Conservation (phyloP, 257 asterid genomes). For the Petrea volubilis region DNA sequence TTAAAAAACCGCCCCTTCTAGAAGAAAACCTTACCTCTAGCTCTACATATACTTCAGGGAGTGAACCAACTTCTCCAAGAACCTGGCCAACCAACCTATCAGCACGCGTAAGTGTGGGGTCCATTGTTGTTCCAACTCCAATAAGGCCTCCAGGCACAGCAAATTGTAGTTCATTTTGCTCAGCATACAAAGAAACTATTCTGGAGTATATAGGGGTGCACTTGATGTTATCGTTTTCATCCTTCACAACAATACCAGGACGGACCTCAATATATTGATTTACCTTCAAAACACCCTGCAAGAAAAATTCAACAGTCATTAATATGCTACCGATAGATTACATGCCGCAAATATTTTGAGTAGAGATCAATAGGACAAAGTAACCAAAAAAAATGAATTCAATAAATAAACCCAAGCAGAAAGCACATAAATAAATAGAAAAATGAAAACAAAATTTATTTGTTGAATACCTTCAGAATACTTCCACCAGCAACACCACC, state of each 20-base stretch:
- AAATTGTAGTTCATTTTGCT: conserved; percentile 90
- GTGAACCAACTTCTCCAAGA: conserved; percentile 97
- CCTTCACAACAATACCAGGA: conserved; percentile 97
- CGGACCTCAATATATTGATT: conserved; percentile 92
- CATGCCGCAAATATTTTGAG: too few species aligned
- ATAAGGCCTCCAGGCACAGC: conserved; percentile 99
- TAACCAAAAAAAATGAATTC: background rate
- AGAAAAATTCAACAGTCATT: conserved; percentile 6
- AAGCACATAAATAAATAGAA: background rate
- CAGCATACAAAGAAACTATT: conserved; percentile 87
- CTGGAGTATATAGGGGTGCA: conserved; percentile 96
- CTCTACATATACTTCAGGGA: conserved; percentile 87
- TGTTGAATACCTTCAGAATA: conserved; percentile 88
- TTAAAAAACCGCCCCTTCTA: too few species aligned
- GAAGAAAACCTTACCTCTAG: conserved; percentile 63
- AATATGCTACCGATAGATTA: background rate
- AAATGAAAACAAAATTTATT: background rate
- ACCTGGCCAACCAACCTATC: conserved; percentile 99
- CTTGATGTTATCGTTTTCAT: conserved; percentile 79
- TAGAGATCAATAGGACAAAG: background rate
- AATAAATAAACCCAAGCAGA: background rate
- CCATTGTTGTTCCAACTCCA: conserved; percentile 99
- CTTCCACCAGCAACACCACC: conserved; percentile 99
- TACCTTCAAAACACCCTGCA: conserved; percentile 95
- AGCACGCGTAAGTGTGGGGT: conserved; percentile 98